Base-by-base conservation (phyloP, 2,329 filamentous ascomycete species). In the Dactylonectria macrodidyma region DNA sequence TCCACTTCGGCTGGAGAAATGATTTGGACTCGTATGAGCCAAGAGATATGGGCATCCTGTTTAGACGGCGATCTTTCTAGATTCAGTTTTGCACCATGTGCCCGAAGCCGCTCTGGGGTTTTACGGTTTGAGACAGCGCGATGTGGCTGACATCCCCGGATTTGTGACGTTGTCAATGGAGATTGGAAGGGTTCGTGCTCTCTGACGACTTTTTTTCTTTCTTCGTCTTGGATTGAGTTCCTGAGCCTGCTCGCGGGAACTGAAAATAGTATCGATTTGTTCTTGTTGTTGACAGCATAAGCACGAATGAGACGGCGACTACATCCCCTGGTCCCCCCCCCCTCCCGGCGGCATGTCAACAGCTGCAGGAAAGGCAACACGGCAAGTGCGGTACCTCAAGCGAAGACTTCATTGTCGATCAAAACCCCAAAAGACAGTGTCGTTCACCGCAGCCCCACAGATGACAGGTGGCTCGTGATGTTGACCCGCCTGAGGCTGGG, bases 381-480 rank as follows among this genome's bases (percentile, higher is more conserved):
- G 33, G 33, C 51, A 46, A 56, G 55, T 55, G 30, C 47, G 36
- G 36, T 63, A 46, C 56, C 36, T 65, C 30, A 38, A 50, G 65
- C 46, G 55, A 69, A 65, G 57, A 48, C 30, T 55, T 59, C 51
- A 56, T 54, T 44, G 57, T 65, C 46, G 56, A 69, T 61, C 61
- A 56, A 22, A 68, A 22, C 57, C 57, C 63, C 59, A 57, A 67
- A 56, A 52, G 69, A 36, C 26, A 61, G 54, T 26, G 36, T 67
- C 22, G 5, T 38, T 54, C 10, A n/a, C 51, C 14, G 30, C 9
- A 54, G 67, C 67, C 68, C 70, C 70, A 71, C 66, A 68, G 59
- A 64, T 59, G 70, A 70, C 60, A 71, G 51, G 59, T 71, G 68
- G 65, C 69, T 72, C 65, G 61, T 70, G 72, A 74, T 70, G 19